These are phyloP conservation scores for Colletotrichum chlorophyti DNA, from an alignment of 2,329 filamentous ascomycete genomes.

Conservation along the genomic window DNA sequence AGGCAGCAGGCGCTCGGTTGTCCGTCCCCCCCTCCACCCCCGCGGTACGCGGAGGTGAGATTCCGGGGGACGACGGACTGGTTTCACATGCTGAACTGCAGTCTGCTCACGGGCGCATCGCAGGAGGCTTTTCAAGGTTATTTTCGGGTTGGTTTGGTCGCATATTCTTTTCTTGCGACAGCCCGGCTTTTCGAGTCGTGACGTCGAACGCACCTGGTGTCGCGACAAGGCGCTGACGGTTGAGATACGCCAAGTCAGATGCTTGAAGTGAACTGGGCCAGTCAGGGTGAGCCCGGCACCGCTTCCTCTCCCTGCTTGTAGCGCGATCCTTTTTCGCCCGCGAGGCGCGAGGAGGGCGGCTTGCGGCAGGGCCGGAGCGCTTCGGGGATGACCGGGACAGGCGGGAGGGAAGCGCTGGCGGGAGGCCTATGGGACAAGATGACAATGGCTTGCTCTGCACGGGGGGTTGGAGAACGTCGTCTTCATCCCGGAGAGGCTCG, in stretches of 20 bases:
- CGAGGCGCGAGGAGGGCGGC: neutral
- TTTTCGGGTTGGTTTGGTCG: neutral
- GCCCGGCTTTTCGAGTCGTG: too few species aligned
- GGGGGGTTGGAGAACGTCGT: too few species aligned
- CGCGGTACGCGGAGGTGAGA: slow-evolving; percentile 16
- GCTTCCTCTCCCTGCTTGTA: neutral
- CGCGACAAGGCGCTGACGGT: too few species aligned
- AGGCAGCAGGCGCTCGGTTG: slow-evolving; percentile 4
- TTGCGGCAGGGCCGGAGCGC: slow-evolving; percentile 17
- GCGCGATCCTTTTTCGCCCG: slow-evolving; percentile 2
- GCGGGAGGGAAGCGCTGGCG: neutral
- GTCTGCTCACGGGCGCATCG: too few species aligned
- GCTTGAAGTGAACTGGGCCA: too few species aligned
- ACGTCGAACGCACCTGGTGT: too few species aligned
- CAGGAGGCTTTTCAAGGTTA: neutral
- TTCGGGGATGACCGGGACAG: neutral
- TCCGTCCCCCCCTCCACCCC: neutral
- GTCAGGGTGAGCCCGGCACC: too few species aligned
- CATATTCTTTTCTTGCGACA: too few species aligned
- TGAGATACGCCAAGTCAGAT: too few species aligned
- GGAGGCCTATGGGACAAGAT: neutral
- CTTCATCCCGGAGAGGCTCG: too few species aligned
- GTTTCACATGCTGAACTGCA: slow-evolving; percentile 16
- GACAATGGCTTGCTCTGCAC: too few species aligned
- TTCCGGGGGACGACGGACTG: slow-evolving; percentile 17